These are phyloP conservation scores for Auricularia sp. DNA, from an alignment of 768 basidiomycete species.

Conservation along the genomic window DNA sequence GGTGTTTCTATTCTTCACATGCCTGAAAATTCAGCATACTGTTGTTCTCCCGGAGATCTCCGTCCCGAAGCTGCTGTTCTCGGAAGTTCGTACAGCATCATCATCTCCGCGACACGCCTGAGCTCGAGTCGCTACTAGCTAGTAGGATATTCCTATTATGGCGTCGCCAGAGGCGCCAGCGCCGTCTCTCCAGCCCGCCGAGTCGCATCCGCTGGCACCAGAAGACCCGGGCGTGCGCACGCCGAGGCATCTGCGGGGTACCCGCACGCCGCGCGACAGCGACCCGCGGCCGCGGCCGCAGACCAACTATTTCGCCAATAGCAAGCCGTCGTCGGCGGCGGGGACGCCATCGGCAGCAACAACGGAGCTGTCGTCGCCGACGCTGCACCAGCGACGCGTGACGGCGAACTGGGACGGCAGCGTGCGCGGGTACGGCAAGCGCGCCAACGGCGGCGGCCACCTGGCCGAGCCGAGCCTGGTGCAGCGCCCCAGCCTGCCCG, in stretches of 20 bases:
- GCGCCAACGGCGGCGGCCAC: slow-evolving; percentile 19
- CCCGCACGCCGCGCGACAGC: background rate
- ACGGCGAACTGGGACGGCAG: slow-evolving; percentile 39
- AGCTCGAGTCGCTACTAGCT: too few species aligned
- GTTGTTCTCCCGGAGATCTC: too few species aligned
- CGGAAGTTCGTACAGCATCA: too few species aligned
- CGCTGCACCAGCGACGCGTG: slow-evolving; percentile 3
- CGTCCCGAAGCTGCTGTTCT: too few species aligned
- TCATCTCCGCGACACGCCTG: too few species aligned
- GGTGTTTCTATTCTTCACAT: too few species aligned
- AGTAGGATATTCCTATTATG: too few species aligned
- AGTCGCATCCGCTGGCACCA: slow-evolving; percentile 12
- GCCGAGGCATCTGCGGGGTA: background rate
- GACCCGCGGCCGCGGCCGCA: slow-evolving; percentile 7
- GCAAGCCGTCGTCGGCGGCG: slow-evolving; percentile 13
- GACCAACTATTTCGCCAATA: slow-evolving; percentile 13
- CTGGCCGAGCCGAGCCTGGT: background rate
- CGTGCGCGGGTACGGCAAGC: slow-evolving; percentile 43
- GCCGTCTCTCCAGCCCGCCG: background rate
- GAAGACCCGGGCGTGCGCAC: slow-evolving; percentile 3
- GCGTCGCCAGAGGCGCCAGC: background rate
- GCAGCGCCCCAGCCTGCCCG: slow-evolving; percentile 24
- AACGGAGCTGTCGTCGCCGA: background rate
- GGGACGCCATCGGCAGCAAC: slow-evolving; percentile 1
- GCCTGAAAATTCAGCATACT: too few species aligned